phyloP scores from a whole-genome alignment of 1,284 basidiomycete species.

The Tranzscheliella williamsii region DNA sequence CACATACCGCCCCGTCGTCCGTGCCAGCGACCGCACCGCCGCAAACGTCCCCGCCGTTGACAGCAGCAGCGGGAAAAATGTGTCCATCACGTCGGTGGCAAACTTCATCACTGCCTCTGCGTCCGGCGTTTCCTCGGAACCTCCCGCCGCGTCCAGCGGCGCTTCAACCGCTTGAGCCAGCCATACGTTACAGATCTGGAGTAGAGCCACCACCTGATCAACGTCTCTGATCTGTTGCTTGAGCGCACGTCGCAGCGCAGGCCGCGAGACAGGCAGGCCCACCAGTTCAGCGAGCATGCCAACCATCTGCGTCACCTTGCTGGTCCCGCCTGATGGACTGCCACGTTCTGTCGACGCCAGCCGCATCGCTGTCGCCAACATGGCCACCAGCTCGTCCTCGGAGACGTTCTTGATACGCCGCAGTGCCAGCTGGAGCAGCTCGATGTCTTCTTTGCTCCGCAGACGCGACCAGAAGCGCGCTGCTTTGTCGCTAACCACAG shows the following conservation, averaged over 20 bases:
- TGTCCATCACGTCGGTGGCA: conserved; percentile 39
- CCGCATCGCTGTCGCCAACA: conserved; percentile 9
- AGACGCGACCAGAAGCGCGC: neutral
- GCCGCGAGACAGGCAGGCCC: conserved; percentile 17
- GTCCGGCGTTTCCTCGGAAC: conserved; percentile 6
- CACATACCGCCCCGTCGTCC: conserved; percentile 26
- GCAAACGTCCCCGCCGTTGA: conserved; percentile 23
- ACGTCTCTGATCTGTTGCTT: conserved; percentile 26
- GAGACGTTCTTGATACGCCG: conserved; percentile 5
- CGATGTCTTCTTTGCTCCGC: neutral
- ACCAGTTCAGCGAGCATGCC: conserved; percentile 12
- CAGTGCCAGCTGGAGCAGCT: neutral
- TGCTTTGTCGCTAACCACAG: neutral
- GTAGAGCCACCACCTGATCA: conserved; percentile 18
- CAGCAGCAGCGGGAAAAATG: conserved; percentile 39
- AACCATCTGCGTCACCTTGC: conserved; percentile 1
- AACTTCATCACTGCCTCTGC: conserved; percentile 21
- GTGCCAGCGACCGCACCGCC: conserved; percentile 20
- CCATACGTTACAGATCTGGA: conserved; percentile 36
- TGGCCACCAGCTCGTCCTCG: conserved; percentile 16
- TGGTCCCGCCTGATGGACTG: neutral
- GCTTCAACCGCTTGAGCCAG: neutral
- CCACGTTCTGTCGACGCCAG: neutral
- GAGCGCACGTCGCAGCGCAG: conserved; percentile 22
- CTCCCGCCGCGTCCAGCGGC: conserved; percentile 1